Conservation (phyloP, 345 rosid genomes). For the Xanthoceras sorbifolium region DNA sequence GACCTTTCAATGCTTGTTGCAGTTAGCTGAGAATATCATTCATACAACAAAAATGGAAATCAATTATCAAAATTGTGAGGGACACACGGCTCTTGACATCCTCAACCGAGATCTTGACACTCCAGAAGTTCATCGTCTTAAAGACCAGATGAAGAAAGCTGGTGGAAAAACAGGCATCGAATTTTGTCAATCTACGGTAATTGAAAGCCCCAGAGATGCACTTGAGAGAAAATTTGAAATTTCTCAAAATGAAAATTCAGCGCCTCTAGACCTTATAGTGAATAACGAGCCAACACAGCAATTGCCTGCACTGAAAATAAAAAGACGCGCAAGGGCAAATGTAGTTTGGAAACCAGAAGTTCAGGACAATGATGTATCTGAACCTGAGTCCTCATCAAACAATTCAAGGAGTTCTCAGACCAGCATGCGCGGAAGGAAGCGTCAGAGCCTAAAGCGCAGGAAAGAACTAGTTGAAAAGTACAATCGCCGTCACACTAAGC, state of each 20-base stretch:
- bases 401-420: neutral
- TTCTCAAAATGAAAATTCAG: neutral
- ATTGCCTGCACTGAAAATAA: neutral
- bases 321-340: neutral
- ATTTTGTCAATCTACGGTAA: neutral
- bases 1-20: neutral
- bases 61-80: neutral
- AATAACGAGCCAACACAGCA: neutral
- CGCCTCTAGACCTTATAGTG: neutral
- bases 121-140: neutral
- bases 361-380: neutral
- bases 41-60: neutral
- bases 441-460: neutral
- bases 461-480: neutral
- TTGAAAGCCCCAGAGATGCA: neutral
- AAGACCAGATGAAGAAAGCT: neutral
- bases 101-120: neutral
- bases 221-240: neutral
- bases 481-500: constrained; percentile 1
- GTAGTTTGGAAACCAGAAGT: neutral
- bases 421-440: neutral
- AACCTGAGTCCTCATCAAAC: neutral
- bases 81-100: neutral
- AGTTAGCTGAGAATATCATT: constrained; percentile 22
- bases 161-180: neutral